Percentiles rank a stretch among this genome's conserved stretches.
Evolutionary conservation across 345 rosid species (phyloP).

Genomic region (Balakata baccata): DNA sequence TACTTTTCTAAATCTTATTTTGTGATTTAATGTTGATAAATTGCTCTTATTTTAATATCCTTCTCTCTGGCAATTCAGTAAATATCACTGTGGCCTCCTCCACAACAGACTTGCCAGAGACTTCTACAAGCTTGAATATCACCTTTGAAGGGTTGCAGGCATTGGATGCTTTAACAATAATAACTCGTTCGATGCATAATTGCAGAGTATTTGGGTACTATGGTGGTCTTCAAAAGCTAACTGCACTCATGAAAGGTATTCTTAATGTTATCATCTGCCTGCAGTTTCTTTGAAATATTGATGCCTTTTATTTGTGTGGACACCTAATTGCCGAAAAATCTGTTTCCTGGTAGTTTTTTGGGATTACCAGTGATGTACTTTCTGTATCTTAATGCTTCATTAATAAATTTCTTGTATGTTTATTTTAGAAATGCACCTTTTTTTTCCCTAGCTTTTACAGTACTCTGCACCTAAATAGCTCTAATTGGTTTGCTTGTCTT

Average conservation of each 20-base stretch:
- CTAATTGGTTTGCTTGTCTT: conserved; percentile 3
- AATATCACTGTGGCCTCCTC: conserved; percentile 32
- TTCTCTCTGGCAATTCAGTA: conserved; percentile 39
- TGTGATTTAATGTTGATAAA: background rate
- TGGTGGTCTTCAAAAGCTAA: conserved; percentile 67
- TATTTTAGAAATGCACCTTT: background rate
- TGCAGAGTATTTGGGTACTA: conserved; percentile 61
- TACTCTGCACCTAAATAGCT: background rate
- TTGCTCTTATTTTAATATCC: background rate
- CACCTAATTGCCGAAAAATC: conserved; percentile 7
- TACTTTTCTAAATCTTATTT: background rate
- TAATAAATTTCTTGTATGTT: background rate
- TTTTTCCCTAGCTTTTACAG: background rate
- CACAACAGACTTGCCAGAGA: conserved; percentile 30
- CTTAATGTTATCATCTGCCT: conserved; percentile 1
- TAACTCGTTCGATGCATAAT: conserved; percentile 64
- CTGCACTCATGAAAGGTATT: conserved; percentile 66
- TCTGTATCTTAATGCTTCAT: background rate
- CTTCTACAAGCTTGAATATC: conserved; percentile 38
- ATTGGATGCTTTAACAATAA: conserved; percentile 56
- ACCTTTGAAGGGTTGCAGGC: conserved; percentile 50
- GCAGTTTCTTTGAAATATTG: conserved; percentile 5
- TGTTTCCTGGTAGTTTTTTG: background rate
- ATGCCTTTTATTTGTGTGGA: conserved; percentile 3
- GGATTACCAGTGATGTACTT: background rate